Base-by-base conservation (phyloP, 495 filamentous ascomycete genomes). In the Neurospora intermedia region DNA sequence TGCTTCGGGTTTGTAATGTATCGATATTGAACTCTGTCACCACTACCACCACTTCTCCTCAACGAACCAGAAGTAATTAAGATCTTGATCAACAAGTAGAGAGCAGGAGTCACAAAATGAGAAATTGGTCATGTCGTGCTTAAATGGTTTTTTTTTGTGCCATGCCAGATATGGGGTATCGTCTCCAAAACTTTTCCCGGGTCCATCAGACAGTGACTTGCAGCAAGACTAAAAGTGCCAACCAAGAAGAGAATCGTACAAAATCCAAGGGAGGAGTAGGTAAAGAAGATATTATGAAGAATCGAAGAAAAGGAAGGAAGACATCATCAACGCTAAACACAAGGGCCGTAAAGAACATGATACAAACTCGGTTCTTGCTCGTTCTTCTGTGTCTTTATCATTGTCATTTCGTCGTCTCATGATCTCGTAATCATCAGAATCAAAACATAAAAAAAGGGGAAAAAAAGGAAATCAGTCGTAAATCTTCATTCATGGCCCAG, bases 371-470 rank as follows among this genome's bases (percentile, higher is more conserved):
- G 18, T 66, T 18, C 7, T 35, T 66, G 7, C 54, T 66, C 15
- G 27, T 66, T 35, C 54, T 66, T 66, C 54, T 76, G 72, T 46
- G 20, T 72, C 69, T 73, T 73, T 66, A 73, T 76, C 69, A 35
- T 77, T 54, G 20, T 74, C 76, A 73, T 73, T 23, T 45, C 69
- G 40, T 74, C 54, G 69, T 69, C 73, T 42, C 42, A 71, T 66
- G 23, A 35, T 66, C 54, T 62, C 54, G 31, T 62, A 62, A 8
- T 62, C 27, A 62, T 62, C 27, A 16, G 54, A 62, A 35, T 27
- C 54, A 9, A 62, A 62, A 62, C 27, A 62, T 62, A 35, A 16
- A 62, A 16, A 62, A 35, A 6, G 4, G 4, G 0, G 4, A 38
- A 6, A 38, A 38, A 38, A 38, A 38, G 0, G 2, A 0, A 7